phyloP scores from a whole-genome alignment of 352 stramenopile genomes.

The Globisporangium megalacanthum region DNA sequence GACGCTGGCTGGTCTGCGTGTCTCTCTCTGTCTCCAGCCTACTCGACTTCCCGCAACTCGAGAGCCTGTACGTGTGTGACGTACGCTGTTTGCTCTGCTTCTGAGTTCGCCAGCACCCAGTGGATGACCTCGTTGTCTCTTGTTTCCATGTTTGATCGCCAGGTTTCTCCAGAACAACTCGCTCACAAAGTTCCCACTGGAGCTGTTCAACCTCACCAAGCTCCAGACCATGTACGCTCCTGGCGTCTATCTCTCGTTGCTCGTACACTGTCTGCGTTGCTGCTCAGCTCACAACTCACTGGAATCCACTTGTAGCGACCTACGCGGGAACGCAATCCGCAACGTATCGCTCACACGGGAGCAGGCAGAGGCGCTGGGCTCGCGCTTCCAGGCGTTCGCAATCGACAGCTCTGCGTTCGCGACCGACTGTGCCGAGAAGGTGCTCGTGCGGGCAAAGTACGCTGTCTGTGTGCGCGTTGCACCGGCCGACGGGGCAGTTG shows the following conservation, averaged over 20 bases:
- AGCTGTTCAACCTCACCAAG: constrained; percentile 14
- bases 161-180: constrained; percentile 21
- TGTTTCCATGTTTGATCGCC: not conserved
- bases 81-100: too few species aligned
- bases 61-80: constrained; percentile 12
- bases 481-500: not conserved
- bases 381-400: constrained; percentile 11
- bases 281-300: too few species aligned
- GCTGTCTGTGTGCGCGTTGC: constrained; percentile 7
- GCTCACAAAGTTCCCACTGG: constrained; percentile 10
- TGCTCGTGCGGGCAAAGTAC: constrained; percentile 10
- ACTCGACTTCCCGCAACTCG: constrained; percentile 7
- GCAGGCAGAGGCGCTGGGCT: constrained; percentile 2
- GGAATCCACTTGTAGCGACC: constrained; percentile 11
- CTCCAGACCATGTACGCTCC: constrained; percentile 14
- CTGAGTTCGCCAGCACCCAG: too few species aligned
- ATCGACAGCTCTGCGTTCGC: constrained; percentile 12
- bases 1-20: too few species aligned
- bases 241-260: too few species aligned
- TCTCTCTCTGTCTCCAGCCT: constrained; percentile 6
- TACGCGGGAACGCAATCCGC: constrained; percentile 15
- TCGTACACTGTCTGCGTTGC: not conserved
- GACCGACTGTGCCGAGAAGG: constrained; percentile 7
- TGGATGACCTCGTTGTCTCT: too few species aligned
- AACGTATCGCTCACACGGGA: constrained; percentile 5